Conservation (phyloP, 2,329 filamentous ascomycete species). For the Aspergillus bombycis region DNA sequence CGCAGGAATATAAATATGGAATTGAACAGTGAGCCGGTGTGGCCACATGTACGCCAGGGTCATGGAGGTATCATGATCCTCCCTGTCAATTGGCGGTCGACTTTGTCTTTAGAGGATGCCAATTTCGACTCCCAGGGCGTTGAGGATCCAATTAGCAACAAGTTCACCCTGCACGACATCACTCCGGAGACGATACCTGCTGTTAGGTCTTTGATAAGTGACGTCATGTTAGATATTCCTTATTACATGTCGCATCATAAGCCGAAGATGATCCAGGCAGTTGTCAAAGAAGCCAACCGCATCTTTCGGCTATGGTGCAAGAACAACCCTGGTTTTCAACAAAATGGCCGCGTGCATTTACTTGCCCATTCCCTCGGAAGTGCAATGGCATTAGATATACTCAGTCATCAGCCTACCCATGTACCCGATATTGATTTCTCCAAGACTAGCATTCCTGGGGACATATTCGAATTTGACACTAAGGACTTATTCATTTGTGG, state of each 20-base stretch:
- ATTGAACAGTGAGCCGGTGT: constrained; percentile 73
- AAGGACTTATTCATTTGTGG: constrained; percentile 87
- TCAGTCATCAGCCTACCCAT: constrained; percentile 82
- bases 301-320: constrained; percentile 95
- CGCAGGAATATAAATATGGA: constrained; percentile 85
- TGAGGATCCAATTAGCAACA: constrained; percentile 61
- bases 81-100: constrained; percentile 92
- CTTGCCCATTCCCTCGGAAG: constrained; percentile 93
- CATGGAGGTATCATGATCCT: constrained; percentile 91
- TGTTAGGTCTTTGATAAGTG: constrained; percentile 90
- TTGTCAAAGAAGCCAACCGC: constrained; percentile 87
- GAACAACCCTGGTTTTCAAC: constrained; percentile 85
- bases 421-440: constrained; percentile 55
- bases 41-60: constrained; percentile 71
- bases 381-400: constrained; percentile 89
- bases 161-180: constrained; percentile 79
- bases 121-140: constrained; percentile 57
- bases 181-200: constrained; percentile 88
- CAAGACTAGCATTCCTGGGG: constrained; percentile 45
- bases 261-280: constrained; percentile 86
- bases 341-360: constrained; percentile 82
- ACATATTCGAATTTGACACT: constrained; percentile 88
- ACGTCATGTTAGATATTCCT: constrained; percentile 97
- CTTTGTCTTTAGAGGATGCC: constrained; percentile 82
- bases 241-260: constrained; percentile 98